Base-by-base conservation (phyloP, 2,329 filamentous ascomycete species). In the Fusarium heterosporum region DNA sequence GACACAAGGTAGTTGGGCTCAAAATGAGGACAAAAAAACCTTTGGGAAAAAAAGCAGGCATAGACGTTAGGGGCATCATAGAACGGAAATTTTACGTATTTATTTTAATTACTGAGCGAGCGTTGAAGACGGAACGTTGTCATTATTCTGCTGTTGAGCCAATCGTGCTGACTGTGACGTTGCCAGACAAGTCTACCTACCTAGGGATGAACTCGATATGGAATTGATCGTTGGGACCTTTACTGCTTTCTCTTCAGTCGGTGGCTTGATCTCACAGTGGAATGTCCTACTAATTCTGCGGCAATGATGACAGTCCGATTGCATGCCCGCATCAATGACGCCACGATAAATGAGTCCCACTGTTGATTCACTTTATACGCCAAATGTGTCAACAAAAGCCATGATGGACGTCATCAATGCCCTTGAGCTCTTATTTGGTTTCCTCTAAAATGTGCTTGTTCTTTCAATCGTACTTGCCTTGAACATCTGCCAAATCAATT, bases 271-370 rank as follows among this genome's bases (percentile, higher is more conserved):
- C 41, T 17, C 30, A 11, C 2, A 9, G 13, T 7, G 7, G 32
- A 39, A 34, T 42, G 47, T 8, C 10, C 10, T 42, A 47, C 4
- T 22, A 13, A 47, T 55, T 54, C 50, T 10, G 55, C 17, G 39
- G 42, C 32, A 26, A 56, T 66, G 63, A 71, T 69, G 52, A 66
- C 55, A 66, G 46, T 13, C 41, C 46, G 42, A 56, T 57, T 54
- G 43, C 51, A 55, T 48, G 42, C 61, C 71, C 69, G 56, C 56
- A 73, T 68, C 48, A 43, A 73, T 73, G 71, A 73, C 71, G 71
- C 64, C 62, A 73, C 55, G 55, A 63, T 50, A 32, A 39, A 29
- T 38, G 13, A 57, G 45, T 57, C 39, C 55, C 55, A 55, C 59
- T 28, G 42, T 55, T 30, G 30, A 32, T 59, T 69, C 17, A 61